These are phyloP conservation scores for Mycena floridula DNA, from an alignment of 768 basidiomycete species.

Conservation along the genomic window DNA sequence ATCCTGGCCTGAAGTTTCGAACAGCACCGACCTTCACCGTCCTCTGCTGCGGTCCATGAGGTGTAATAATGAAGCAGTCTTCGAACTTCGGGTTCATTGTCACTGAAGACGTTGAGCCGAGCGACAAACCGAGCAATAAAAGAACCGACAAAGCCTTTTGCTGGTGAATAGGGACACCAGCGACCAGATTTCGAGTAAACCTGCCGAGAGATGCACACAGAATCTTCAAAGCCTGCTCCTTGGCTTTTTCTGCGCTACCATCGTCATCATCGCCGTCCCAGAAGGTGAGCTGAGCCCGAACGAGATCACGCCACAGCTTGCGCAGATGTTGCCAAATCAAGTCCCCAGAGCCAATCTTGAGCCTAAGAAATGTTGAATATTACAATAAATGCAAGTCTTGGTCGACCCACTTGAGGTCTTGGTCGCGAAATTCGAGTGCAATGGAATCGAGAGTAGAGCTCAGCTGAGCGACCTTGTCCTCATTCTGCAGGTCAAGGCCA, in stretches of 20 bases:
- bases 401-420: too few species aligned
- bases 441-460: constrained; percentile 48
- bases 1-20: constrained; percentile 2
- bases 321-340: constrained; percentile 54
- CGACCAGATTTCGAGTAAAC: constrained; percentile 82
- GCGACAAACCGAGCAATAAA: background rate
- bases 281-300: constrained; percentile 43
- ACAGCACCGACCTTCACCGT: constrained; percentile 43
- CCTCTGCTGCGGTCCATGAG: constrained; percentile 66
- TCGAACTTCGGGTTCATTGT: constrained; percentile 67
- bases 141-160: constrained; percentile 52
- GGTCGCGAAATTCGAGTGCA: too few species aligned
- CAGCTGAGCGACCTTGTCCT: too few species aligned
- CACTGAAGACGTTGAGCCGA: constrained; percentile 32
- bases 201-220: constrained; percentile 54
- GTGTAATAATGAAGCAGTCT: constrained; percentile 66
- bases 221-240: constrained; percentile 27
- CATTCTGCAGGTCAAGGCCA: too few species aligned
- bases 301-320: constrained; percentile 50
- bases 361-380: too few species aligned
- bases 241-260: constrained; percentile 16
- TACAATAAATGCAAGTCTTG: too few species aligned
- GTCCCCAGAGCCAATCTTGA: too few species aligned
- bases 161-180: constrained; percentile 72
- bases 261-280: constrained; percentile 35